phyloP scores from a whole-genome alignment of 2,329 filamentous ascomycete species.

The Cordyceps javanica region DNA sequence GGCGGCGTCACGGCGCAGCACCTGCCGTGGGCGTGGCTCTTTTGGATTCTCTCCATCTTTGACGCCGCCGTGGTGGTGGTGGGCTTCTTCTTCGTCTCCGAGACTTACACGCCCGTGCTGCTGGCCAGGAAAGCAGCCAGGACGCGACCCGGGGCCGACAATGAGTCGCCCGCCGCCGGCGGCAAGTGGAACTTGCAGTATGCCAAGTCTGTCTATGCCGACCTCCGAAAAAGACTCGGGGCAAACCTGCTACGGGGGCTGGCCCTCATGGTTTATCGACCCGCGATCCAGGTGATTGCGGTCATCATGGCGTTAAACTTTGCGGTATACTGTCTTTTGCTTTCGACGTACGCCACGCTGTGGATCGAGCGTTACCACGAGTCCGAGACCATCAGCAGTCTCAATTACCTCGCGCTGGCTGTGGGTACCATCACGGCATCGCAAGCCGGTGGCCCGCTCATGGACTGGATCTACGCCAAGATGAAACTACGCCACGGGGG shows the following conservation, averaged over 20 bases:
- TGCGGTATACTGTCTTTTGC: conserved; percentile 43
- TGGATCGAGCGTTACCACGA: conserved; percentile 42
- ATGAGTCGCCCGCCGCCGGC: too few species aligned
- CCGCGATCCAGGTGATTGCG: conserved; percentile 41
- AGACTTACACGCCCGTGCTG: conserved; percentile 59
- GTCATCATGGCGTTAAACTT: conserved; percentile 41
- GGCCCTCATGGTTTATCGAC: conserved; percentile 33
- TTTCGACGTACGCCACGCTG: conserved; percentile 46
- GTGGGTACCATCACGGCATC: conserved; percentile 34
- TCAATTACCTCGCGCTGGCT: conserved; percentile 47
- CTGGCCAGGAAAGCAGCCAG: conserved; percentile 27
- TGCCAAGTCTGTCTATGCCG: neutral
- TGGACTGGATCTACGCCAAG: conserved; percentile 31
- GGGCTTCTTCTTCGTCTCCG: conserved; percentile 43
- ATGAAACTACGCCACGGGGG: conserved; percentile 6
- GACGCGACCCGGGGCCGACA: neutral
- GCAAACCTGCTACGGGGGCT: conserved; percentile 19
- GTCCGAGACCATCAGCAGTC: conserved; percentile 35
- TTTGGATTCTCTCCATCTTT: conserved; percentile 57
- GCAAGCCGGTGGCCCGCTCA: conserved; percentile 28
- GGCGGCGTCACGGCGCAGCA: conserved; percentile 59
- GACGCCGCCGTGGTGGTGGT: conserved; percentile 49
- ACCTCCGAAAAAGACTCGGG: neutral
- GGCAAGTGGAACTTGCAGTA: too few species aligned
- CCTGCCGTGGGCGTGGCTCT: conserved; percentile 63